A percentile compares a stretch with the other conserved stretches of the same genome.
Conservation (phyloP, 2,329 filamentous ascomycete genomes). For the Colletotrichum spaethianum region DNA sequence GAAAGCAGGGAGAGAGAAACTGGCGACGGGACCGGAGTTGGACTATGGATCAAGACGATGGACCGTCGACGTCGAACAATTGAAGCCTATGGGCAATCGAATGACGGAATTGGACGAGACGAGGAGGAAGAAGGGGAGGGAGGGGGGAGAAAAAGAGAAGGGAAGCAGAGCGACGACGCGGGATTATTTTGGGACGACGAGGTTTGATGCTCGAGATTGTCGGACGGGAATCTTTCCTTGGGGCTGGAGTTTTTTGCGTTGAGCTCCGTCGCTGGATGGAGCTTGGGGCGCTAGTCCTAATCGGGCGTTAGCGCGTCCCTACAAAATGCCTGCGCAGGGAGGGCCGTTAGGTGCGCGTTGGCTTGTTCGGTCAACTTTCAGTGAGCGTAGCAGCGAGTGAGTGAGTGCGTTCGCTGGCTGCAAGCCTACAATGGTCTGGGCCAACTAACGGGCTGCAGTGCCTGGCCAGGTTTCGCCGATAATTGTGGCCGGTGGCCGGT, state of each 20-base stretch:
- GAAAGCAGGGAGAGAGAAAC: constrained; percentile 33
- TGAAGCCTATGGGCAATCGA: constrained; percentile 35
- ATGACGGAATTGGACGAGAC: constrained; percentile 41
- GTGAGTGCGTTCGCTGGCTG: not conserved
- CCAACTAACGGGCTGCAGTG: not conserved
- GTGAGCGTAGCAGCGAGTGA: too few relatives aligned
- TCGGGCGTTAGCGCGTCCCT: constrained; percentile 45
- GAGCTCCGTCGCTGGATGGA: constrained; percentile 56
- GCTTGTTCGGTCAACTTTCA: not conserved
- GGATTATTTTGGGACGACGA: constrained; percentile 51
- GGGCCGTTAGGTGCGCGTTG: constrained; percentile 29
- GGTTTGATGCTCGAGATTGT: constrained; percentile 47
- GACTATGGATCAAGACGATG: not conserved
- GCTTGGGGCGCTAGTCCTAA: constrained; percentile 51
- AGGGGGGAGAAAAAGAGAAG: constrained; percentile 21
- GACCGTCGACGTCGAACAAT: constrained; percentile 39
- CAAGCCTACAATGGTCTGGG: not conserved
- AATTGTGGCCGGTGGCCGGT: constrained; percentile 33
- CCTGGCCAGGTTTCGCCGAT: constrained; percentile 24
- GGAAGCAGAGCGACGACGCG: constrained; percentile 44
- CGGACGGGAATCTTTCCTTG: constrained; percentile 53
- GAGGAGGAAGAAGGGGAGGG: constrained; percentile 31
- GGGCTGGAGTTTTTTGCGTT: constrained; percentile 60
- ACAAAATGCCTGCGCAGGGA: constrained; percentile 42
- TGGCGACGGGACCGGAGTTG: not conserved